Base-by-base conservation (phyloP, 2,329 filamentous ascomycete genomes). In the Cercospora janseana region DNA sequence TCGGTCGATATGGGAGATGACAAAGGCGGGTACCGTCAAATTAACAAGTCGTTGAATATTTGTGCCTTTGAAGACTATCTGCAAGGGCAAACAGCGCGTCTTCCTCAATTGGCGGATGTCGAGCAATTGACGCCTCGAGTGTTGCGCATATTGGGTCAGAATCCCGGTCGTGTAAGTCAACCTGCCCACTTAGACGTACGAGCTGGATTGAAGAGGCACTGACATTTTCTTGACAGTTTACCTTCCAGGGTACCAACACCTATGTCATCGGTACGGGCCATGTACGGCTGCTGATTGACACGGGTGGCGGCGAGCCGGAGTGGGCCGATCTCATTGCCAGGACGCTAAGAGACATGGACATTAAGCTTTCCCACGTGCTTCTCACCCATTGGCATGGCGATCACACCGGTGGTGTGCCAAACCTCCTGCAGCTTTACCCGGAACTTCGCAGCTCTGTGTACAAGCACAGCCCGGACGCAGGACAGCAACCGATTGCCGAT, bases 381-480 rank as follows among this genome's bases (percentile, higher is more conserved):
- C 55, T 74, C 3, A 72, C 72, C 0, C 72, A 75, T 51, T 75
- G 70, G 70, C 72, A 74, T 51, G 69, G 70, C 3, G 72, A 75
- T 51, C 72, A 75, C 45, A 69, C 70, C 2, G 70, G 69, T 2
- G 72, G 72, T 1, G 69, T 72, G 3, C 66, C 69, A 1, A 70
- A 73, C 50, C 63, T 74, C 1, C 10, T 74, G 0, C 50, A 51
- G 1, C 40, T 65, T 2, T 66, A 69, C 35, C 65, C 67, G 4
- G 8, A 63, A 13, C 46, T 71, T 4, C 10, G 35, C 3, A 18
- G 49, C 3, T 35, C 50, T 5, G 63, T 74, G 15, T 74, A 68
- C 60, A 74, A 75, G 57, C 64, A 72, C 47, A 44, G 45, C 0
- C 70, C 65, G 1, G 57, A 59, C 16, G 37, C 46, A 18, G 52